Base-by-base conservation (phyloP, 2,329 filamentous ascomycete species). In the Falciphora oryzae region DNA sequence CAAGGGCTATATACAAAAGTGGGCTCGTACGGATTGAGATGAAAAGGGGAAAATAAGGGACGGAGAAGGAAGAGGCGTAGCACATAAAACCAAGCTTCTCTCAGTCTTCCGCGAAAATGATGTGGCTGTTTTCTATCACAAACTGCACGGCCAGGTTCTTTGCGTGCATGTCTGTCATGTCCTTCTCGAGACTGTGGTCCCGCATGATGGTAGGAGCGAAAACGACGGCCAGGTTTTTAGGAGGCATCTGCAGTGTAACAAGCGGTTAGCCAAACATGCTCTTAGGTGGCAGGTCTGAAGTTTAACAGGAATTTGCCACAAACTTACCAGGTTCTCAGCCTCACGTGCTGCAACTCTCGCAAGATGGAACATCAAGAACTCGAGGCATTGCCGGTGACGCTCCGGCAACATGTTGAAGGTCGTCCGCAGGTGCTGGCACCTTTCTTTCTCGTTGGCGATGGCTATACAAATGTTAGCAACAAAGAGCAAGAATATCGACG, bases 131-230 rank as follows among this genome's bases (percentile, higher is more conserved):
- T 75, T 98, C 94, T 69, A 98, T 90, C 73, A 99, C 83, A 71
- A 95, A 96, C 78, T 97, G 93, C 69, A 98, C 89, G 7, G 92
- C 92, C 68, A 90, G 84, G 71, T 97, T 96, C 83, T 98, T 97
- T 70, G 89, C 85, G 74, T 95, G 91, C 83, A 97, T 96, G 74
- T 99, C 95, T 35, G 89, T 94, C 88, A 99, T 96, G 76, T 99
- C 95, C 67, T 93, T 88, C 75, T 96, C 92, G 67, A 98, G 85
- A 72, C 89, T 94, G 73, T 88, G 84, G 65, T 96, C 93, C 70
- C 94, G 87, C 92, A 99, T 96, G 70, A 99, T 96, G 1, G 95
- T 99, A 10, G 95, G 95, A 11, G 95, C 95, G 74, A 99, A 99
- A 53, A 99, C 95, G 57, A 99, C 95, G 4, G 95, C 93, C 67